Conservation (phyloP, 805 yeast genomes). For the Candida montana region DNA sequence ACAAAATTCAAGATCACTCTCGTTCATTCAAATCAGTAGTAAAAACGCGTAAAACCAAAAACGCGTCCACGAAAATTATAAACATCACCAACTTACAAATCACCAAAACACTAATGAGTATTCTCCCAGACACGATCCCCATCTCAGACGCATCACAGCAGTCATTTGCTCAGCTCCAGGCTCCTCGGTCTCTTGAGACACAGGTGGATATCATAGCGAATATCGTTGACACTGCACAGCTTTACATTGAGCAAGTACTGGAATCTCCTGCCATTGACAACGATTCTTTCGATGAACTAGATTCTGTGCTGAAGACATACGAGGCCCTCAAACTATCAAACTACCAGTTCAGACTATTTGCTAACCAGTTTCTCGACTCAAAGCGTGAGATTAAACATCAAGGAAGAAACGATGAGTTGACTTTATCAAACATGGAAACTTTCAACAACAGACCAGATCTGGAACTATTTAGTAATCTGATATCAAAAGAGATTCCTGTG, state of each 20-base stretch:
- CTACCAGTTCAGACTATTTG: conserved; percentile 11
- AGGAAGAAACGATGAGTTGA: conserved; percentile 8
- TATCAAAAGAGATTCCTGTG: not conserved
- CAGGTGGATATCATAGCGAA: not conserved
- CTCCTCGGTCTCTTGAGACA: not conserved
- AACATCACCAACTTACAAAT: not conserved
- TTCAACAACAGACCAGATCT: not conserved
- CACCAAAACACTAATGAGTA: not conserved
- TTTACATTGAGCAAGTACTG: not conserved
- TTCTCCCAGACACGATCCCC: conserved; percentile 1
- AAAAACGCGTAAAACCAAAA: too few relatives aligned
- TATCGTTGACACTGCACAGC: not conserved
- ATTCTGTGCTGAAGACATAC: conserved; percentile 12
- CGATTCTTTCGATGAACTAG: conserved; percentile 1
- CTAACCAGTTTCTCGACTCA: conserved; percentile 12
- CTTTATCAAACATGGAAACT: conserved; percentile 9
- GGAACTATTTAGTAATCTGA: conserved; percentile 1
- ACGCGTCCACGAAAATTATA: too few relatives aligned
- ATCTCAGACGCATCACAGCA: not conserved
- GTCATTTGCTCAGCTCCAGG: not conserved
- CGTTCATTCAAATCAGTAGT: too few relatives aligned
- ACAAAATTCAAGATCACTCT: too few relatives aligned
- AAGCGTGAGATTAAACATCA: conserved; percentile 5
- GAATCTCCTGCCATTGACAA: not conserved
- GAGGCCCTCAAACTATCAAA: conserved; percentile 16